Evolutionary conservation across 2,329 filamentous ascomycete genomes (phyloP).

Genomic region (Dryadomyces quercus-mongolicae): DNA sequence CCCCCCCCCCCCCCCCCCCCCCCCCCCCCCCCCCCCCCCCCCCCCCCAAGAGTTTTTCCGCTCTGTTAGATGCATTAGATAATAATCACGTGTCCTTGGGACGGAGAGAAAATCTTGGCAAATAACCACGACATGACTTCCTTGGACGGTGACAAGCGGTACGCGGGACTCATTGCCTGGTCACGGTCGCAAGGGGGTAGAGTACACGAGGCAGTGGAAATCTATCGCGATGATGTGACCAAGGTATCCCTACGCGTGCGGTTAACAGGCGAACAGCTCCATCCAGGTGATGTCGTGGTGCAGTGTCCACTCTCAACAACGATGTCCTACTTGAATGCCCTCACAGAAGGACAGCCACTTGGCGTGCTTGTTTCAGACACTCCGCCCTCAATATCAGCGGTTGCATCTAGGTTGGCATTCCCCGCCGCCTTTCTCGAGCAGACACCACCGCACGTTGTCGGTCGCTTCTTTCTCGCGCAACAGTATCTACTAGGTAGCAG

Average conservation of each 20-base stretch:
- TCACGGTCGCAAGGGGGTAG: slow-evolving; percentile 29
- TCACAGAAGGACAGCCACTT: slow-evolving; percentile 21
- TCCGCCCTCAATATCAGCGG: background rate
- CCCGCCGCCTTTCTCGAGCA: slow-evolving; percentile 34
- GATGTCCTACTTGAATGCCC: slow-evolving; percentile 47
- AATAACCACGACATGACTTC: background rate
- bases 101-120: too few species aligned
- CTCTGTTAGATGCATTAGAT: background rate
- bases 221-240: slow-evolving; percentile 37
- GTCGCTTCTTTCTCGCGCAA: slow-evolving; percentile 57
- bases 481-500: slow-evolving; percentile 46
- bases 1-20: too few species aligned
- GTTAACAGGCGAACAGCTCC: slow-evolving; percentile 15
- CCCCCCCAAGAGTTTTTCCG: too few species aligned
- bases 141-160: slow-evolving; percentile 12
- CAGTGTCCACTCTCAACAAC: slow-evolving; percentile 38
- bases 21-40: too few species aligned
- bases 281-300: slow-evolving; percentile 32
- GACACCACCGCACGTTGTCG: slow-evolving; percentile 45
- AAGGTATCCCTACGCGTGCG: slow-evolving; percentile 42
- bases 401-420: slow-evolving; percentile 21
- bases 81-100: background rate
- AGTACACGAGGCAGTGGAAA: slow-evolving; percentile 38
- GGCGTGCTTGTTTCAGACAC: slow-evolving; percentile 4
- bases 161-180: slow-evolving; percentile 34